Conservation (phyloP, 108 stramenopile genomes). For the Pseudonitzschia delicatissima region DNA sequence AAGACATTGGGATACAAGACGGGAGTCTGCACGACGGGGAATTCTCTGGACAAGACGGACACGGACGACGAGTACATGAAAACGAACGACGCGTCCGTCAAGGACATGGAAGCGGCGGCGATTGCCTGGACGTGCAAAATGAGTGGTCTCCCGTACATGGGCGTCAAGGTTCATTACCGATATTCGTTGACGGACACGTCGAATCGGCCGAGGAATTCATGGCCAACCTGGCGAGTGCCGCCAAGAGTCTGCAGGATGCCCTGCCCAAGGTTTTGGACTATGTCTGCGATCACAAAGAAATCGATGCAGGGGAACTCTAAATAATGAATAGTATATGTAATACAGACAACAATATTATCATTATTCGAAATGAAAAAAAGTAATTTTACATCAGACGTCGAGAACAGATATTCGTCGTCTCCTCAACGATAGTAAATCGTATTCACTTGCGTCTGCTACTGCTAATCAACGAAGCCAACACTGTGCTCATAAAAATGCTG, state of each 20-base stretch:
- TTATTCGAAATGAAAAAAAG: too few species aligned
- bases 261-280: conserved; percentile 89
- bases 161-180: conserved; percentile 97
- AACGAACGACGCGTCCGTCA: conserved; percentile 85
- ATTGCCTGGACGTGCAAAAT: conserved; percentile 88
- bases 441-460: too few species aligned
- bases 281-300: conserved; percentile 57
- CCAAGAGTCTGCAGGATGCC: conserved; percentile 81
- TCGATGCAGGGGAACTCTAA: too few species aligned
- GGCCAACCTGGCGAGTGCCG: conserved; percentile 88
- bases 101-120: conserved; percentile 98
- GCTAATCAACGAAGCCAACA: too few species aligned
- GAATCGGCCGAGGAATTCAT: conserved; percentile 94
- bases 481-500: too few species aligned
- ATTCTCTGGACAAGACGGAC: conserved; percentile 87
- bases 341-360: too few species aligned
- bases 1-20: conserved; percentile 55
- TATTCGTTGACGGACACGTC: conserved; percentile 89
- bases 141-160: conserved; percentile 79
- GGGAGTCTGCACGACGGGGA: conserved; percentile 91
- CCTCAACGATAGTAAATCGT: too few species aligned
- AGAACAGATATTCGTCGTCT: too few species aligned
- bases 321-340: too few species aligned
- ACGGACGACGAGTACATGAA: conserved; percentile 74
- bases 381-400: too few species aligned